A percentile compares a stretch with the other conserved stretches of the same genome.
phyloP scores from a whole-genome alignment of 192 early-diverging fungal genomes.

The Pecoramyces ruminantium region DNA sequence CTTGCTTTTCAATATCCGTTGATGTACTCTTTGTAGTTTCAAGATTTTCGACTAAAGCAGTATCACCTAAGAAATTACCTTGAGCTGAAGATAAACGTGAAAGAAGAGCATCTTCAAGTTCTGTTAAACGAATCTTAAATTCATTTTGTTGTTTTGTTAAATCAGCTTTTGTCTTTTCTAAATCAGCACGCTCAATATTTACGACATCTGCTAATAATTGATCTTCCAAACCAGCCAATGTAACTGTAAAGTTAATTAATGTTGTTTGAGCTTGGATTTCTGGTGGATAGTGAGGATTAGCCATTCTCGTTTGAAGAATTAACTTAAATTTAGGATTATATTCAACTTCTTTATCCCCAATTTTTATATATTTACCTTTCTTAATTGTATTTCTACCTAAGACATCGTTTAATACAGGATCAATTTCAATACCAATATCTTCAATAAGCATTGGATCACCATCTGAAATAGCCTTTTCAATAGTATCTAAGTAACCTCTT shows the following conservation, averaged over 20 bases:
- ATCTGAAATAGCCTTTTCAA: conserved; percentile 40
- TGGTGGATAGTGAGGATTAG: conserved; percentile 49
- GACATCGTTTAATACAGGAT: conserved; percentile 40
- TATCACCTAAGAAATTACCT: conserved; percentile 49
- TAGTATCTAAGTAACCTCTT: conserved; percentile 37
- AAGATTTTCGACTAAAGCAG: conserved; percentile 42
- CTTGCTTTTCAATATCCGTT: conserved; percentile 45
- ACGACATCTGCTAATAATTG: conserved; percentile 49
- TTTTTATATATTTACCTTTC: conserved; percentile 43
- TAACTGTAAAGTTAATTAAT: conserved; percentile 50
- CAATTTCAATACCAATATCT: conserved; percentile 41
- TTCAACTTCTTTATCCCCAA: conserved; percentile 54
- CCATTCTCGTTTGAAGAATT: conserved; percentile 38
- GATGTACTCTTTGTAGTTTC: conserved; percentile 45
- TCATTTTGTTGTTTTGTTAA: conserved; percentile 52
- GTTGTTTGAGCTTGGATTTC: conserved; percentile 53
- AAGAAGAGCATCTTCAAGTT: conserved; percentile 43
- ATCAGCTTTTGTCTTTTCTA: conserved; percentile 42
- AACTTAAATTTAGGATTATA: conserved; percentile 42
- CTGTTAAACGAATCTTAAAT: conserved; percentile 44
- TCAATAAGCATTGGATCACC: conserved; percentile 44
- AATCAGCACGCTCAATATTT: conserved; percentile 45
- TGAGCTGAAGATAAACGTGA: conserved; percentile 36
- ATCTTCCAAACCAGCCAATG: conserved; percentile 40
- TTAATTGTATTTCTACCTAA: conserved; percentile 49